A percentile compares a stretch with the other conserved stretches of the same genome.
Conservation (phyloP, 2,329 filamentous ascomycete genomes). For the Fusarium burgessii region DNA sequence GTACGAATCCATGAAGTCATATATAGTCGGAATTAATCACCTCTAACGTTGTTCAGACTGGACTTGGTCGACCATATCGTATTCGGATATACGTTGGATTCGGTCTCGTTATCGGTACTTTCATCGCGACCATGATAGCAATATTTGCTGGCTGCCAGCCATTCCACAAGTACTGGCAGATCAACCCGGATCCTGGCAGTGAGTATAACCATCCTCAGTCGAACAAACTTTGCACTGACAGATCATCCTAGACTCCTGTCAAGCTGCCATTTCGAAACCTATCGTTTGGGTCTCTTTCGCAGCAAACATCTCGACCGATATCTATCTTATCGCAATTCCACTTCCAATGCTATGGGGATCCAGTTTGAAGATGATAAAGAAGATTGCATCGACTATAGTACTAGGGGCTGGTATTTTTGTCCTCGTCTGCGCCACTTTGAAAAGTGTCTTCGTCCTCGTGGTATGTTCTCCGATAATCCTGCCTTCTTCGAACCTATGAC, state of each 20-base stretch:
- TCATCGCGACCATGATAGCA: constrained; percentile 60
- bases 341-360: constrained; percentile 61
- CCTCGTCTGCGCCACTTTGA: constrained; percentile 53
- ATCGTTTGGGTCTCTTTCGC: constrained; percentile 63
- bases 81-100: constrained; percentile 63
- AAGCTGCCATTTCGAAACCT: constrained; percentile 61
- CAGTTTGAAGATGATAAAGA: constrained; percentile 50
- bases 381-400: constrained; percentile 53
- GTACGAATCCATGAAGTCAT: constrained; percentile 23
- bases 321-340: constrained; percentile 69
- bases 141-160: constrained; percentile 65
- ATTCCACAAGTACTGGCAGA: constrained; percentile 67
- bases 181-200: constrained; percentile 68
- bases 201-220: constrained; percentile 38
- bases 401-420: constrained; percentile 57
- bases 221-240: neutral
- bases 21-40: too few relatives aligned
- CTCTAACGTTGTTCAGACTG: constrained; percentile 46
- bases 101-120: constrained; percentile 60
- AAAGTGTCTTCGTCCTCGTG: constrained; percentile 53
- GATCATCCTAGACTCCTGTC: constrained; percentile 55
- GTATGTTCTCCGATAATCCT: constrained; percentile 36
- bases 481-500: rapidly evolving
- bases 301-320: constrained; percentile 65
- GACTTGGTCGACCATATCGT: constrained; percentile 54